Evolutionary conservation across 768 basidiomycete genomes (phyloP), one percentile per base, ranked within the genome.

Genomic region (Psilocybe tampanensis): DNA sequence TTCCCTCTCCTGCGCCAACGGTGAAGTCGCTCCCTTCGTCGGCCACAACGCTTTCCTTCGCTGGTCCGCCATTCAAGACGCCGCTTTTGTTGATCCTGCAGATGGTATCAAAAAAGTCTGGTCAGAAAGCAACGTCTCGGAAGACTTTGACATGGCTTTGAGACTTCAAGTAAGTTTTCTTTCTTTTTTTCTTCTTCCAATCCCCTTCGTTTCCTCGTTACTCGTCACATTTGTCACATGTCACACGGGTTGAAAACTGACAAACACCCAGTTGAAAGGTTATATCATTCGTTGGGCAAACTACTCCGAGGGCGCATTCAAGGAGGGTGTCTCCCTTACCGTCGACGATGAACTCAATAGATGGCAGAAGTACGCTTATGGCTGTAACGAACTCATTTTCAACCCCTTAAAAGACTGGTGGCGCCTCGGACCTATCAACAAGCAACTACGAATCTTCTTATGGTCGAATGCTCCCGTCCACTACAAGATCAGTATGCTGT

Each of bases 301-400:
- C 0, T 95, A 95, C 70, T 88, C 86, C 1, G 81, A 89, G 19
- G 86, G 92, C 47, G 89, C 85, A 1, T 95, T 95, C 78, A 90
- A 94, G 74, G 94, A 96, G 66, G 94, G 94, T 60, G 94, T 96
- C 18, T 91, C 89, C 0, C 76, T 96, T 15, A 95, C 94, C 0
- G 86, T 86, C 53, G 92, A 94, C 50, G 94, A 96, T 65, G 94
- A 96, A 69, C 75, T 96, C 8, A 95, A 95, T 64, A 73, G 94
- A 2, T 96, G 94, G 94, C 92, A 95, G 60, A 96, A 95, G 68
- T 92, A 92, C 59, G 77, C 88, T 0, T 91, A 90, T 71, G 90
- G 86, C 2, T 88, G 86, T 67, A 86, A 84, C 65, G 89, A 90
- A 71, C 79, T 95, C 47, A 82, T 94, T 58, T 95, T 95, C 81